Conservation (phyloP, 495 filamentous ascomycete genomes). For the Hamigera avellanea region DNA sequence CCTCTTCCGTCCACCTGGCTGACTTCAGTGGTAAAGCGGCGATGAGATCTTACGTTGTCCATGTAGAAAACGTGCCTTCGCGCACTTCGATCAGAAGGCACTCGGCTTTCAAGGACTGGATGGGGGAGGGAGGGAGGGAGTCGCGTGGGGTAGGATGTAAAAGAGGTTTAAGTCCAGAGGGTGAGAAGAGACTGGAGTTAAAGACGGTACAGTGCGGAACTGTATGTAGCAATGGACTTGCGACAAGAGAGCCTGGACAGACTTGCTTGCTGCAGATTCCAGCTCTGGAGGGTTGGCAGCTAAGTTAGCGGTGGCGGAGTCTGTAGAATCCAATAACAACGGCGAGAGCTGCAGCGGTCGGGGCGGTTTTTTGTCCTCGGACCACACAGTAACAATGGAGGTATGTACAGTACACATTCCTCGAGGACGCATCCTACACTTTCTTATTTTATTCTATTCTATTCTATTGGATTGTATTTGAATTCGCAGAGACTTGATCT, state of each 20-base stretch:
- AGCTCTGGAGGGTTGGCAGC: not conserved
- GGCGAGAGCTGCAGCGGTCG: not conserved
- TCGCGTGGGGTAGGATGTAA: not conserved
- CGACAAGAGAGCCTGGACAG: no score
- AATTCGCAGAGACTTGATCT: no score
- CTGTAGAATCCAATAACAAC: slow-evolving; percentile 14
- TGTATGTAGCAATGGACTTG: no score
- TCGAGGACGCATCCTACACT: no score
- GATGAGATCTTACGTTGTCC: slow-evolving; percentile 39
- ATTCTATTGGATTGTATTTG: no score
- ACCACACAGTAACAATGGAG: no score
- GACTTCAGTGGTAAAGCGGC: not conserved
- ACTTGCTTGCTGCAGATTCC: not conserved
- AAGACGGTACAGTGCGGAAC: no score
- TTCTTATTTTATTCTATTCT: no score
- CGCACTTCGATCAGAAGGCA: slow-evolving; percentile 18
- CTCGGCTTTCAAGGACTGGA: slow-evolving; percentile 7
- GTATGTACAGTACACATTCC: no score
- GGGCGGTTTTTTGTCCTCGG: no score
- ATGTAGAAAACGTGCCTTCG: slow-evolving; percentile 29
- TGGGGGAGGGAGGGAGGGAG: slow-evolving; percentile 1
- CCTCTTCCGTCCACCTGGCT: not conserved
- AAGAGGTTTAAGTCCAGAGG: not conserved
- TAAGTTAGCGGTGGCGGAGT: slow-evolving; percentile 18
- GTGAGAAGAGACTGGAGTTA: slow-evolving; percentile 1